Conservation (phyloP, 2,329 filamentous ascomycete genomes). For the Fusarium luffae region DNA sequence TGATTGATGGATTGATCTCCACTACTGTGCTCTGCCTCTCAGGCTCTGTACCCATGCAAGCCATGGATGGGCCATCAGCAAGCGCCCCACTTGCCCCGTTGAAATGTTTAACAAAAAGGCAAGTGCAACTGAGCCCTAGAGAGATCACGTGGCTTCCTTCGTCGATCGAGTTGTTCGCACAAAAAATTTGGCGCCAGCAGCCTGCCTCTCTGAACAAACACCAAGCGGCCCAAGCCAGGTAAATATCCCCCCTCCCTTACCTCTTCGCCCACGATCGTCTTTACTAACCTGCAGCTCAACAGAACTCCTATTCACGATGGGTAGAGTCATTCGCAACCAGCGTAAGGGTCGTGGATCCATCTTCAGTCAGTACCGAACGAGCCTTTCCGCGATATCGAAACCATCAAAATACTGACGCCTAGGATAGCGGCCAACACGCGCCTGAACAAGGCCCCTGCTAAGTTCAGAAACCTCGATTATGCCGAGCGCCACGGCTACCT, state of each 20-base stretch:
- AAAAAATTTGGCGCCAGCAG: slow-evolving; percentile 52
- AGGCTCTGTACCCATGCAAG: too few relatives aligned
- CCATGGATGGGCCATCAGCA: not conserved
- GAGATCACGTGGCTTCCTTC: slow-evolving; percentile 45
- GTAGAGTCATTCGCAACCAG: slow-evolving; percentile 74
- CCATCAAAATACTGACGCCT: slow-evolving; percentile 48
- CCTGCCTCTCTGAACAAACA: slow-evolving; percentile 51
- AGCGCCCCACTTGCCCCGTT: slow-evolving; percentile 11
- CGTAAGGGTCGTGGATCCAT: slow-evolving; percentile 69
- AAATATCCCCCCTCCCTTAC: slow-evolving; percentile 44
- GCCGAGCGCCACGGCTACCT: slow-evolving; percentile 98
- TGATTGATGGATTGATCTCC: not conserved
- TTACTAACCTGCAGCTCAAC: slow-evolving; percentile 47
- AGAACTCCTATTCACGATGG: slow-evolving; percentile 57
- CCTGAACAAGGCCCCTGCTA: slow-evolving; percentile 85
- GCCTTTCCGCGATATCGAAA: slow-evolving; percentile 40
- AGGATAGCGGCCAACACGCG: slow-evolving; percentile 79
- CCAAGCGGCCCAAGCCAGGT: slow-evolving; percentile 56
- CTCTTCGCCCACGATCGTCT: slow-evolving; percentile 42
- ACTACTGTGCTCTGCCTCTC: not conserved
- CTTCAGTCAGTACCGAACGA: slow-evolving; percentile 61
- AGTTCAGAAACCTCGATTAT: slow-evolving; percentile 97
- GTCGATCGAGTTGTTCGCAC: slow-evolving; percentile 43
- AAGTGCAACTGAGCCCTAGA: not conserved
- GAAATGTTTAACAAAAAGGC: not conserved